These are phyloP conservation scores for Kandelia obovata DNA, from an alignment of 345 rosid species.

Conservation along the genomic window DNA sequence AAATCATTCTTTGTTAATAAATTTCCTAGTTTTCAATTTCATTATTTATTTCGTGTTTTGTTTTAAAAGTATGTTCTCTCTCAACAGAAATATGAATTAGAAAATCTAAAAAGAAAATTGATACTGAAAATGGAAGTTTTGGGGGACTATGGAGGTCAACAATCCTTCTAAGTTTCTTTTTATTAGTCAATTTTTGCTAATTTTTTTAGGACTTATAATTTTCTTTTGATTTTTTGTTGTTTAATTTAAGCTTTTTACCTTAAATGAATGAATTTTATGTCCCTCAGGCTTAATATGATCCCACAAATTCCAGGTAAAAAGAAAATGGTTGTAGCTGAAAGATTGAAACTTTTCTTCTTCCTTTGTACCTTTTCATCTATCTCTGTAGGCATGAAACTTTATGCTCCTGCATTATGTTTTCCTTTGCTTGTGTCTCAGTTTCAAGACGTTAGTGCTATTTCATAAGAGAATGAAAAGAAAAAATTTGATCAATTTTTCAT, in stretches of 20 bases:
- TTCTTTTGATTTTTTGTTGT: no score
- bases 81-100: no score
- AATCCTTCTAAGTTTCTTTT: no score
- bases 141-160: no score
- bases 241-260: background rate
- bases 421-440: background rate
- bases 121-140: no score
- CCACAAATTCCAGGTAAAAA: background rate
- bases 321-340: background rate
- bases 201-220: no score
- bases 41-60: no score
- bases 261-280: background rate
- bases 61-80: no score
- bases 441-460: background rate
- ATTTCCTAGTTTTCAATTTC: no score
- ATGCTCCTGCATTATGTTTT: background rate
- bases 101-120: no score
- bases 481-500: background rate
- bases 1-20: no score
- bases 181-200: no score
- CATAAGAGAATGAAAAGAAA: background rate
- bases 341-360: background rate
- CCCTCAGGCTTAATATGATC: background rate
- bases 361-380: background rate
- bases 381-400: background rate